These are phyloP conservation scores for Cryptococcus sp. DNA, from an alignment of 1,284 basidiomycete species.

Conservation along the genomic window DNA sequence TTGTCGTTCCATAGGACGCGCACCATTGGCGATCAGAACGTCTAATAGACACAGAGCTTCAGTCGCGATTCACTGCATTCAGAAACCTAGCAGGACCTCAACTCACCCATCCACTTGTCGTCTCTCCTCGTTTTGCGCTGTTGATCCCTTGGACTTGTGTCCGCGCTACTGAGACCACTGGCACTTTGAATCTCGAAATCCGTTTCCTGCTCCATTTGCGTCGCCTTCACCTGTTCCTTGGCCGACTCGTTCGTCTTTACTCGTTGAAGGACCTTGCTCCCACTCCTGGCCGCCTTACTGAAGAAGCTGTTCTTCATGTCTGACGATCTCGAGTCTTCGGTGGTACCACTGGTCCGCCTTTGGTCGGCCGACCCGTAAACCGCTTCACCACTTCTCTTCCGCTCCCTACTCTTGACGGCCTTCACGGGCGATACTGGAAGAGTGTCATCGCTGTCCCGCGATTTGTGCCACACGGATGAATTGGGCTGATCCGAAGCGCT, in stretches of 20 bases:
- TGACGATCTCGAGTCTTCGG: no score
- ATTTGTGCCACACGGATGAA: constrained; percentile 32
- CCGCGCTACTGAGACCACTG: constrained; percentile 40
- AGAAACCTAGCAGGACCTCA: constrained; percentile 1
- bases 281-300: constrained; percentile 62
- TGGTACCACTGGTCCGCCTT: background rate
- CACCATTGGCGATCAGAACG: constrained; percentile 72
- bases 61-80: constrained; percentile 8
- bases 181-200: constrained; percentile 49
- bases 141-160: constrained; percentile 52
- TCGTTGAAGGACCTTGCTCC: constrained; percentile 60
- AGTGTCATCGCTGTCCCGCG: constrained; percentile 17
- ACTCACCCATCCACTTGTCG: constrained; percentile 53
- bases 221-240: constrained; percentile 34
- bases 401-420: background rate
- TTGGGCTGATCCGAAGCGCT: constrained; percentile 18
- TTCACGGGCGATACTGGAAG: constrained; percentile 14
- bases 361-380: background rate
- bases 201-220: constrained; percentile 52
- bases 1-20: constrained; percentile 63
- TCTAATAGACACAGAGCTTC: constrained; percentile 74
- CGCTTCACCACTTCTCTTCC: no score
- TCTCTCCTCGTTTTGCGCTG: constrained; percentile 40
- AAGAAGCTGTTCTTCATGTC: constrained; percentile 62
- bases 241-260: constrained; percentile 18